These are phyloP conservation scores for Ceratocystis eucalypticola DNA, from an alignment of 2,329 filamentous ascomycete genomes.

Conservation along the genomic window DNA sequence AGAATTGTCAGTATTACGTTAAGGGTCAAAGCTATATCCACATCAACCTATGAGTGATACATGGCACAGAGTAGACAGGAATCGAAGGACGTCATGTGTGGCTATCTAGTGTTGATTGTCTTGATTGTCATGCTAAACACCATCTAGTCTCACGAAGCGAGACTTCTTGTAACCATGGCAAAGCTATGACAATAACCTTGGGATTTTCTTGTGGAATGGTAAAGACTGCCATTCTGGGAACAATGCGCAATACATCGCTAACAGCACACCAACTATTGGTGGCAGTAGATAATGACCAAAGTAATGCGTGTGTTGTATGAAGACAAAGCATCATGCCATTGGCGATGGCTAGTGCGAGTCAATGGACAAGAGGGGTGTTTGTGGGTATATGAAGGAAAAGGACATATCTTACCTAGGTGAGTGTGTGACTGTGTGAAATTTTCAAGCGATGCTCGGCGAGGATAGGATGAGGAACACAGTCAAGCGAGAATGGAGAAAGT, in stretches of 20 bases:
- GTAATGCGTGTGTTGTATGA: not conserved
- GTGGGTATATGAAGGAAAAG: not conserved
- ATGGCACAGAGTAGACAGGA: not conserved
- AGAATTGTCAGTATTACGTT: not conserved
- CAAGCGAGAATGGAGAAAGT: constrained; percentile 11
- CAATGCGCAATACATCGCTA: not conserved
- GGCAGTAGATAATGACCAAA: not conserved
- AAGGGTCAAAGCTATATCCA: not conserved
- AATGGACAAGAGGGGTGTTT: not conserved
- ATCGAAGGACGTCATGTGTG: not conserved
- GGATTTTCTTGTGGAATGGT: not conserved
- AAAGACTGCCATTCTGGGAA: not conserved
- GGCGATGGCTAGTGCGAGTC: constrained; percentile 15
- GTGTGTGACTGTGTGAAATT: constrained; percentile 1
- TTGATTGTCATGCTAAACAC: too few relatives aligned
- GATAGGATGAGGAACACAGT: constrained; percentile 18
- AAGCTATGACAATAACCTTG: not conserved
- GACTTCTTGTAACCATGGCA: not conserved
- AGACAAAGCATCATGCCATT: not conserved
- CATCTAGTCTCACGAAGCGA: too few relatives aligned
- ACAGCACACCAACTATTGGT: too few relatives aligned
- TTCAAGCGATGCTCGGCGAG: constrained; percentile 8
- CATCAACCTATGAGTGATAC: not conserved
- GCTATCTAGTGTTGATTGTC: too few relatives aligned
- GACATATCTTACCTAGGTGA: not conserved